Evolutionary conservation across 495 filamentous ascomycete species (phyloP), one percentile per base, ranked within the genome.

Genomic region (Aspergillus sclerotioniger): DNA sequence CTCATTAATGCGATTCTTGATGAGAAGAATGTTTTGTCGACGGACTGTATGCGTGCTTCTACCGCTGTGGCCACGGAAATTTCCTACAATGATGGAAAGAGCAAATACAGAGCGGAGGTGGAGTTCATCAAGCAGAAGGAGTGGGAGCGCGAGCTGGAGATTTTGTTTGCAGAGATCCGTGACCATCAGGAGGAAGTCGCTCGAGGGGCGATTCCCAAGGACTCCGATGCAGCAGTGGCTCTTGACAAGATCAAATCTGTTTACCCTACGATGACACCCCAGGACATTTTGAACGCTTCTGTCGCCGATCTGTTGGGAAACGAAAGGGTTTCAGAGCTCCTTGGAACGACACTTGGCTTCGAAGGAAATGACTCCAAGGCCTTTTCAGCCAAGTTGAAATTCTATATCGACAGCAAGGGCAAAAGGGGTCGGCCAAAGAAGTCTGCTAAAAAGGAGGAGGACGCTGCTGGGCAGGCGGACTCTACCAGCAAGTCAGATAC

Each of bases 31-130:
- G 65, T 82, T 20, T 72, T 83, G 5, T 73, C 80, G 15, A 84
- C 81, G 13, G 82, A 82, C 52, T 82, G 80, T 60, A 84, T 83
- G 81, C 71, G 83, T 56, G 86, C 84, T 8, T 88, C 84, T 57
- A 90, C 87, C 3, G 85, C 86, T 0, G 82, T 84, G 9, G 80
- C 84, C 0, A 88, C 81, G 0, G 87, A 89, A 60, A 80, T 90
- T 13, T 84, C 84, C 0, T 90, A 80, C 64, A 87, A 87, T n/a
- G 44, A 80, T 20, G 76, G 82, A 17, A 65, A 73, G 2, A 60
- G 60, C 0, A 74, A 65, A 49, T 90, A 88, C 66, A 71, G 73
- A 20, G 86, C 86, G n/a, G 78, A 84, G 56, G 78, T 90, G 44
- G 81, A 88, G 55, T 88, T 88, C 68, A 82, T 89, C 47, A 67